Percentiles rank a stretch among this genome's conserved stretches.
These are phyloP conservation scores for Parsonsia alboflavescens DNA, from an alignment of 257 asterid species.

Conservation along the genomic window DNA sequence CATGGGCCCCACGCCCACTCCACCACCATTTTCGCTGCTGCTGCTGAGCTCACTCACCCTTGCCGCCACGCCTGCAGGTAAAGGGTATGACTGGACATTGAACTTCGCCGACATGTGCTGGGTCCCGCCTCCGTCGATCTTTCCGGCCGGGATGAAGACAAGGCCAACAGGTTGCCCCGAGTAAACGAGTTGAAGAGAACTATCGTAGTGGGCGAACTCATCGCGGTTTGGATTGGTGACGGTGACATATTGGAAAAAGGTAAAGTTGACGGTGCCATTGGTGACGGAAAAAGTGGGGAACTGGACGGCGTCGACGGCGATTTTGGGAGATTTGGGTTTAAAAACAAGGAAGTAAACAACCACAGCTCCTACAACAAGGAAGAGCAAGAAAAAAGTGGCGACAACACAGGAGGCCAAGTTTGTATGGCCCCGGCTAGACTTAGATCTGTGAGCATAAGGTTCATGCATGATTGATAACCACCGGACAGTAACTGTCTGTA, in stretches of 20 bases:
- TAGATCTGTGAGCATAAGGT: conserved; percentile 52
- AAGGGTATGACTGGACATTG: conserved; percentile 63
- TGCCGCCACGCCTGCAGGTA: conserved; percentile 32
- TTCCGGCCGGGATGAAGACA: conserved; percentile 88
- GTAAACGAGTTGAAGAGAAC: conserved; percentile 83
- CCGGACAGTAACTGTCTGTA: not conserved
- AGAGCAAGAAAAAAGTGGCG: conserved; percentile 69
- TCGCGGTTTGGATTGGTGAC: conserved; percentile 89
- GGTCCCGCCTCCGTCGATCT: conserved; percentile 61
- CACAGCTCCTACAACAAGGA: conserved; percentile 49
- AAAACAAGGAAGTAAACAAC: conserved; percentile 67
- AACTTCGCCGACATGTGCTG: conserved; percentile 92
- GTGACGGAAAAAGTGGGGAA: conserved; percentile 78
- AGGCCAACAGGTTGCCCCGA: conserved; percentile 79
- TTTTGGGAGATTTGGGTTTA: conserved; percentile 76
- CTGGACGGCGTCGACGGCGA: conserved; percentile 79
- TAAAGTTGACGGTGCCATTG: conserved; percentile 75
- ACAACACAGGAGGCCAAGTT: conserved; percentile 75
- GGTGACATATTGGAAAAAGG: conserved; percentile 80
- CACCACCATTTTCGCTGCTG: conserved; percentile 13
- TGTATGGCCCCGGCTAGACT: conserved; percentile 42
- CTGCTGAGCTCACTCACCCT: conserved; percentile 13
- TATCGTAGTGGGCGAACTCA: conserved; percentile 89
- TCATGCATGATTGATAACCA: conserved; percentile 31
- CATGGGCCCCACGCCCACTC: conserved; percentile 20